These are phyloP conservation scores for Thalassiosira livingstoniorum DNA, from an alignment of 352 stramenopile genomes.

Conservation along the genomic window DNA sequence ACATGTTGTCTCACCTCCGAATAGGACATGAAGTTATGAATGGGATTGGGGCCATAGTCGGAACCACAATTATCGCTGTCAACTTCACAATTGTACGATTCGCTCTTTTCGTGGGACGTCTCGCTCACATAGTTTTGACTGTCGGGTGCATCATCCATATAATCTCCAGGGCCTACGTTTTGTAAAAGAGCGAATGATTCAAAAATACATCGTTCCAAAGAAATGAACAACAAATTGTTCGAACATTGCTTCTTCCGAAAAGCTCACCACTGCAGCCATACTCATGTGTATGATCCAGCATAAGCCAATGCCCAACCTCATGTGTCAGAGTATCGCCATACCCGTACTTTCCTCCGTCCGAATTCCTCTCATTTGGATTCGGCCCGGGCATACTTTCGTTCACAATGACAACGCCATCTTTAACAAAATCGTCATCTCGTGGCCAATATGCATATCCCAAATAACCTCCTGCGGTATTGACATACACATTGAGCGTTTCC, in stretches of 20 bases:
- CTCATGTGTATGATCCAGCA: slow-evolving; percentile 17
- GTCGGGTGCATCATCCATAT: slow-evolving; percentile 14
- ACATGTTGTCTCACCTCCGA: slow-evolving; percentile 19
- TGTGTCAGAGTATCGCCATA: slow-evolving; percentile 40
- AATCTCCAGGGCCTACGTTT: slow-evolving; percentile 29
- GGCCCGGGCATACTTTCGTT: slow-evolving; percentile 23
- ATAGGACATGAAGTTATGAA: slow-evolving; percentile 50
- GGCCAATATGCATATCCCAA: slow-evolving; percentile 20
- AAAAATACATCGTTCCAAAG: neutral
- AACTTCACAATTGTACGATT: slow-evolving; percentile 18
- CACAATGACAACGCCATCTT: slow-evolving; percentile 36
- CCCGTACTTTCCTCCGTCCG: neutral
- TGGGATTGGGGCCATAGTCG: slow-evolving; percentile 26
- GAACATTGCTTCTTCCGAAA: too few relatives aligned
- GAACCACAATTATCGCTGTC: slow-evolving; percentile 17
- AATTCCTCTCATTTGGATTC: neutral
- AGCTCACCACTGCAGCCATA: slow-evolving; percentile 10
- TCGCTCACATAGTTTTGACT: slow-evolving; percentile 3
- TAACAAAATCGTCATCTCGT: neutral
- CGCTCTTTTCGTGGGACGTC: slow-evolving; percentile 1
- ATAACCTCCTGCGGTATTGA: slow-evolving; percentile 21
- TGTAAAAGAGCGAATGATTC: neutral
- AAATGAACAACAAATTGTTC: slow-evolving; percentile 13
- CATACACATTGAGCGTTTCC: slow-evolving; percentile 39
- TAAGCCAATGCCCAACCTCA: slow-evolving; percentile 45